These are phyloP conservation scores for Cladosporium velox DNA, from an alignment of 2,329 filamentous ascomycete genomes.

Conservation along the genomic window DNA sequence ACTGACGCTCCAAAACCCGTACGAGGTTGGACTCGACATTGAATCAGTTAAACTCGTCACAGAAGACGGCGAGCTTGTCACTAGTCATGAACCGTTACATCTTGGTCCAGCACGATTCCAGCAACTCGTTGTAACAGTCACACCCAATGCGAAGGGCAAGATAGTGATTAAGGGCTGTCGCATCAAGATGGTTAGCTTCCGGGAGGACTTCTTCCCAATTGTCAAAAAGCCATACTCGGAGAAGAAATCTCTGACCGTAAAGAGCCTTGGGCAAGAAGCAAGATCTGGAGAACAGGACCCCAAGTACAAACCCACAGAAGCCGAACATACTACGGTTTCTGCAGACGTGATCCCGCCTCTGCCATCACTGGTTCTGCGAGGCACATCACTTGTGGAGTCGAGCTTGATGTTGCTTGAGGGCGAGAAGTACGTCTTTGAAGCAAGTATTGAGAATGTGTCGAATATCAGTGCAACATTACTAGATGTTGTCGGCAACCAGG, in stretches of 20 bases:
- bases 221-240: constrained; percentile 76
- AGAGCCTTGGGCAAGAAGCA: constrained; percentile 44
- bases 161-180: constrained; percentile 76
- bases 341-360: constrained; percentile 74
- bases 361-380: constrained; percentile 73
- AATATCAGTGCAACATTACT: constrained; percentile 58
- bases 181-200: constrained; percentile 78
- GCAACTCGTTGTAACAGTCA: constrained; percentile 70
- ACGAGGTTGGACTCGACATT: constrained; percentile 87
- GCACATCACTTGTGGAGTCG: constrained; percentile 76
- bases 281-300: constrained; percentile 2
- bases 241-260: constrained; percentile 70
- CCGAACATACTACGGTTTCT: constrained; percentile 28
- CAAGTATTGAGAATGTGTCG: constrained; percentile 80
- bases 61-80: constrained; percentile 71
- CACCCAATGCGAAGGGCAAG: constrained; percentile 65
- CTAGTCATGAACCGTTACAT: constrained; percentile 63
- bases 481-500: constrained; percentile 29
- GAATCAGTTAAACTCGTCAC: constrained; percentile 76
- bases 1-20: constrained; percentile 88
- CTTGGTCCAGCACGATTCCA: constrained; percentile 84
- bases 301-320: constrained; percentile 13
- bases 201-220: constrained; percentile 80
- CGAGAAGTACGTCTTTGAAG: constrained; percentile 73
- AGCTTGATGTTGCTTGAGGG: constrained; percentile 93